phyloP scores from a whole-genome alignment of 208 protist species.

The Tritrichomonas foetus region DNA sequence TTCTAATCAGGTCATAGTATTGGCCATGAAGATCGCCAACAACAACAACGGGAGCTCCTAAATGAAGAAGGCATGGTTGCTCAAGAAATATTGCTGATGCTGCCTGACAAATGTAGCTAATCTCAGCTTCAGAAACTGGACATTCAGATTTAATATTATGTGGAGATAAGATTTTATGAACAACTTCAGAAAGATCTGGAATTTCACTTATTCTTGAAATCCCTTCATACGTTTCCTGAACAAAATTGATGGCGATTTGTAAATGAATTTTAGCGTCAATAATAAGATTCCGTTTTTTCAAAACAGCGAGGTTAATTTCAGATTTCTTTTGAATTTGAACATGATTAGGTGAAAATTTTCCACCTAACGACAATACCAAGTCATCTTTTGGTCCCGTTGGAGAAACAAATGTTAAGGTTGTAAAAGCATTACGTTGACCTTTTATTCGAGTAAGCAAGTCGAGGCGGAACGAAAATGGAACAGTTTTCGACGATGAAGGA shows the following conservation, averaged over 20 bases:
- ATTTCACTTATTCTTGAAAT: not conserved
- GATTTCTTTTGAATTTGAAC: too few species aligned
- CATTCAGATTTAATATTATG: not conserved
- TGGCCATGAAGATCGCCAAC: conserved; percentile 10
- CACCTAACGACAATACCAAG: too few species aligned
- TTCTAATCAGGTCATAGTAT: conserved; percentile 23
- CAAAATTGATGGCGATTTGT: not conserved
- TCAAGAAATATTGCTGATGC: not conserved
- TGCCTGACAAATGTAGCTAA: not conserved
- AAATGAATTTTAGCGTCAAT: not conserved
- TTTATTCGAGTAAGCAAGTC: too few species aligned
- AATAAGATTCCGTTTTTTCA: not conserved
- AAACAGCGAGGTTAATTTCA: too few species aligned
- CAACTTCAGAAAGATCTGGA: not conserved
- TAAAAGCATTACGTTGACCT: too few species aligned
- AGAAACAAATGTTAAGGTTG: too few species aligned
- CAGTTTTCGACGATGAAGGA: too few species aligned
- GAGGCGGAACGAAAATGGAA: too few species aligned
- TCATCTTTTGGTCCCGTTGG: too few species aligned
- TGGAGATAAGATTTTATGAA: not conserved
- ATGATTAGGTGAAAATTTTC: too few species aligned
- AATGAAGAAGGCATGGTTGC: not conserved
- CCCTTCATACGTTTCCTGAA: not conserved
- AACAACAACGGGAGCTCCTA: not conserved
- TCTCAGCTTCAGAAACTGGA: not conserved